Base-by-base conservation (phyloP, 2,329 filamentous ascomycete species). In the Scolecobasidium constrictum region DNA sequence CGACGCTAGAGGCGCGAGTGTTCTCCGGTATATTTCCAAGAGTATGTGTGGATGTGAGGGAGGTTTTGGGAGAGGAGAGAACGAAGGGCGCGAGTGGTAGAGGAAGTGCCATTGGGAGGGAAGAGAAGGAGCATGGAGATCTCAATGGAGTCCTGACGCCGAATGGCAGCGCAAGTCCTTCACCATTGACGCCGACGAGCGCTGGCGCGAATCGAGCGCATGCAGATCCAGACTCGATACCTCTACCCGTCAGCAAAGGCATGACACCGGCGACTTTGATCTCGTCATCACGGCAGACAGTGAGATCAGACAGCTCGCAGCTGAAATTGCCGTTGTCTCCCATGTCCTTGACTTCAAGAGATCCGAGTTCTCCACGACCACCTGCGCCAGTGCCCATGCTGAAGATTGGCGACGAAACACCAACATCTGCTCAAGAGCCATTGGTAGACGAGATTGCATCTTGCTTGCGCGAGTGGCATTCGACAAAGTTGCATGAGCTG, bases 1-100 rank as follows among this genome's bases (percentile, higher is more conserved):
- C 95, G 62, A 93, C 88, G 1, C 78, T 96, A 22, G 90, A 96
- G 65, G 87, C 90, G 46, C 80, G 92, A 50, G 92, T 98, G 46
- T 98, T 96, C 60, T 94, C 88, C n/a, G 92, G 92, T 53, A 94
- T 98, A 55, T 98, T 98, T 58, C 92, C 92, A 9, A 77, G 84
- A 50, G 92, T 82, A 60, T 98, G 90, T 54, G 90, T 98, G 45
- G 87, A 98, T 63, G 81, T 98, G 46, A 80, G 90, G 50, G 92
- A 98, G 65, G 79, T 94, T 43, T 73, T 98, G 26, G 87, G 85
- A 47, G 86, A 90, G 47, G 67, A 70, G 4, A 80, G 83, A 43
- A 69, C 41, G 40, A 26, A 16, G 22, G 31, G 39, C 20, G 23
- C 18, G 13, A 36, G 13, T 7, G 18, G 23, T 11, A 23, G 31